A percentile compares a stretch with the other conserved stretches of the same genome.
Evolutionary conservation across 2,329 filamentous ascomycete genomes (phyloP).

Genomic region (Cordyceps pruinosa): DNA sequence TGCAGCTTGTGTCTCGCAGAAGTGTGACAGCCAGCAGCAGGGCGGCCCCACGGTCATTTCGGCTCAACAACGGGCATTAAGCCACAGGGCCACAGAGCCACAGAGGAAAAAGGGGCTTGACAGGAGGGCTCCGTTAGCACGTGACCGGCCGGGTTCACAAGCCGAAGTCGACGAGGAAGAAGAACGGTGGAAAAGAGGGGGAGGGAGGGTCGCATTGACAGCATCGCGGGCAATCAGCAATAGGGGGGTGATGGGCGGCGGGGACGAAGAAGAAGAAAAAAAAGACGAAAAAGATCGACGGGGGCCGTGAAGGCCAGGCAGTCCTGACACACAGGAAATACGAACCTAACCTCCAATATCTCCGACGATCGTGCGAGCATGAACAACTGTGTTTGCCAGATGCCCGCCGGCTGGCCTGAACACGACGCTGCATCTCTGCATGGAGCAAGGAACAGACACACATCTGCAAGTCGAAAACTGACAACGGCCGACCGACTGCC

Average conservation of each 20-base stretch:
- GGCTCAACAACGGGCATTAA: conserved; percentile 3
- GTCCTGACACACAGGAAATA: neutral
- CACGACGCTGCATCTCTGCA: neutral
- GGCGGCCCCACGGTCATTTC: conserved; percentile 11
- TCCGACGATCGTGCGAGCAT: neutral
- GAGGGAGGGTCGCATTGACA: neutral
- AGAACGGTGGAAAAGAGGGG: too few species aligned
- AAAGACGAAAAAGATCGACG: neutral
- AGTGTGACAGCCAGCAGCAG: neutral
- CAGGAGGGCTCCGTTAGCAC: neutral
- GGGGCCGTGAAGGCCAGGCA: neutral
- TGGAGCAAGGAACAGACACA: neutral
- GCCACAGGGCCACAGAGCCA: too few species aligned
- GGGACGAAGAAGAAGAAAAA: neutral
- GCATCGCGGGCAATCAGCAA: too few species aligned
- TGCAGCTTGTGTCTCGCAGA: conserved; percentile 11
- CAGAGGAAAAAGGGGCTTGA: neutral
- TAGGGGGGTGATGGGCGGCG: neutral
- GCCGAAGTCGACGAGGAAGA: neutral
- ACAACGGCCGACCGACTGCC: neutral
- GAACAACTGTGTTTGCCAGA: neutral
- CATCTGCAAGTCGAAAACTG: neutral
- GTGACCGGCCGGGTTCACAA: conserved; percentile 1
- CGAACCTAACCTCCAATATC: neutral
- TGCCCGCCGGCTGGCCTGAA: neutral